phyloP scores from a whole-genome alignment of 2,329 filamentous ascomycete species.

The Sporothrix inflata region DNA sequence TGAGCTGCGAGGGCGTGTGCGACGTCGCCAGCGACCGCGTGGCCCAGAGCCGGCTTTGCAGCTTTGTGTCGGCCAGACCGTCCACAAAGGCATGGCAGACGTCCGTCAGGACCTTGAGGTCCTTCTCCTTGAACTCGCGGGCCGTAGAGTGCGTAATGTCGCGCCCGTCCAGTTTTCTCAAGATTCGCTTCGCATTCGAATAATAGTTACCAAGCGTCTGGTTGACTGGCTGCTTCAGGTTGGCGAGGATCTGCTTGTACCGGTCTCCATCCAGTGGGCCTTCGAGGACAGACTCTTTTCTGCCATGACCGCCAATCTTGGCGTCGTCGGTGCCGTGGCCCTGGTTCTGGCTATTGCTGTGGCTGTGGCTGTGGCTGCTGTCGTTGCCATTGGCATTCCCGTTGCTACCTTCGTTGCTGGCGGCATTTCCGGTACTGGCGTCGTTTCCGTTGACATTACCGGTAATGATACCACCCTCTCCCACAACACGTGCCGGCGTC shows the following conservation, averaged over 20 bases:
- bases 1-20: conserved; percentile 36
- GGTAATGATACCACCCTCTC: background rate
- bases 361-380: background rate
- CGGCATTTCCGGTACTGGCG: background rate
- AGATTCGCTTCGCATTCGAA: conserved; percentile 51
- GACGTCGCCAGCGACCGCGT: conserved; percentile 54
- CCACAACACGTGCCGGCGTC: background rate
- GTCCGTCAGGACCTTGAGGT: conserved; percentile 55
- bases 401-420: background rate
- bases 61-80: conserved; percentile 53
- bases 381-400: background rate
- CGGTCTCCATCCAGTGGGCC: conserved; percentile 25
- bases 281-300: conserved; percentile 28
- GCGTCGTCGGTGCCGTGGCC: background rate
- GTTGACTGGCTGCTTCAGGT: conserved; percentile 48
- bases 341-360: background rate
- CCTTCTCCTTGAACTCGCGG: conserved; percentile 47
- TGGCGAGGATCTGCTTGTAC: conserved; percentile 28
- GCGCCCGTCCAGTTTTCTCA: conserved; percentile 53
- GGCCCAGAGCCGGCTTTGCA: conserved; percentile 50
- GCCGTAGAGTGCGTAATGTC: conserved; percentile 55
- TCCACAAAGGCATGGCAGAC: conserved; percentile 58
- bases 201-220: conserved; percentile 54
- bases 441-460: background rate
- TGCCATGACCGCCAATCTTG: conserved; percentile 4